Conservation (phyloP, 2,329 filamentous ascomycete species). For the Monosporascus ibericus region DNA sequence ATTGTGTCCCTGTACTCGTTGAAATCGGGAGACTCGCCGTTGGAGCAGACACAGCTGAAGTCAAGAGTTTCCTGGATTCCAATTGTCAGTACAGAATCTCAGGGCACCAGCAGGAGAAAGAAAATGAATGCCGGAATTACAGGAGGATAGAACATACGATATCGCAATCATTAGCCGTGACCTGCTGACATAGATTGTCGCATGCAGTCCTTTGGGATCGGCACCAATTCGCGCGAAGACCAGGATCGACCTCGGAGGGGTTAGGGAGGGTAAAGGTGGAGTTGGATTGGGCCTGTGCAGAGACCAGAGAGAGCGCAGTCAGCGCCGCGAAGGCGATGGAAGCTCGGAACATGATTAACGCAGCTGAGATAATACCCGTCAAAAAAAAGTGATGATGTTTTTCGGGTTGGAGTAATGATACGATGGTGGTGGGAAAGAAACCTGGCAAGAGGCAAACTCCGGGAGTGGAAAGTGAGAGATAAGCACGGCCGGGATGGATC, state of each 20-base stretch:
- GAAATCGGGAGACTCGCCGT: slow-evolving; percentile 43
- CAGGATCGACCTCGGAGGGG: slow-evolving; percentile 26
- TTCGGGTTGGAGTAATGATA: neutral
- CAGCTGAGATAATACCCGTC: neutral
- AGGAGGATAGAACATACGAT: slow-evolving; percentile 32
- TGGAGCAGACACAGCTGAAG: slow-evolving; percentile 45
- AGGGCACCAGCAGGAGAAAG: neutral
- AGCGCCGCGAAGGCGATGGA: slow-evolving; percentile 36
- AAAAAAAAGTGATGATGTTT: neutral
- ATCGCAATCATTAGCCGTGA: slow-evolving; percentile 37
- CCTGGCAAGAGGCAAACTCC: too few species aligned
- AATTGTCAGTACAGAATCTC: slow-evolving; percentile 6
- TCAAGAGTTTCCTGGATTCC: slow-evolving; percentile 32
- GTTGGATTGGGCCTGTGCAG: slow-evolving; percentile 32
- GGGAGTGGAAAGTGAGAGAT: too few species aligned
- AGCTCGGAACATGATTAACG: slow-evolving; percentile 21
- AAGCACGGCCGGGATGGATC: neutral
- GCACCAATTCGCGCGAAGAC: slow-evolving; percentile 42
- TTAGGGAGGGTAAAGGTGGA: slow-evolving; percentile 39
- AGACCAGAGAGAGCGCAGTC: slow-evolving; percentile 36
- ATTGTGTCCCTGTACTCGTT: slow-evolving; percentile 49
- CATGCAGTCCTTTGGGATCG: slow-evolving; percentile 45
- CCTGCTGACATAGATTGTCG: slow-evolving; percentile 37
- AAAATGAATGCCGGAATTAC: neutral
- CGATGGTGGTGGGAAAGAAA: neutral